Evolutionary conservation across 345 rosid species (phyloP).

Genomic region (rapeseed (Brassica napus)): DNA sequence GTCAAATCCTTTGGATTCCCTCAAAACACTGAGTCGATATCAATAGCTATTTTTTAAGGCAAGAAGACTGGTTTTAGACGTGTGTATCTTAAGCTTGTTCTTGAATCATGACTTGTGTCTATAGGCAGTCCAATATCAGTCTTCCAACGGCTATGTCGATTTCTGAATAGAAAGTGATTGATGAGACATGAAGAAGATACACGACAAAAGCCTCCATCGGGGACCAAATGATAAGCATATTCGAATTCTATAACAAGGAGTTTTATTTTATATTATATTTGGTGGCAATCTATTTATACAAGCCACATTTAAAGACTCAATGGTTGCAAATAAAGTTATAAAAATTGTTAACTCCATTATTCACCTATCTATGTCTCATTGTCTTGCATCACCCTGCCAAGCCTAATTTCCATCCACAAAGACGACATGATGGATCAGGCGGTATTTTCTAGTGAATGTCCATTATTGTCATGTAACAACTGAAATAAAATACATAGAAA

Average conservation of each 20-base stretch:
- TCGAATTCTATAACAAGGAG: not conserved
- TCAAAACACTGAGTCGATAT: not conserved
- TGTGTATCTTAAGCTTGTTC: not conserved
- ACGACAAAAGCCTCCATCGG: constrained; percentile 11
- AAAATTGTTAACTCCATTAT: not conserved
- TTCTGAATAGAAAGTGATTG: constrained; percentile 26
- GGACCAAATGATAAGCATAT: constrained; percentile 14
- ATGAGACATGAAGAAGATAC: not conserved
- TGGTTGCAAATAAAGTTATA: not conserved
- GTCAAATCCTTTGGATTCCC: not conserved
- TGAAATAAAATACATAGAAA: too few relatives aligned
- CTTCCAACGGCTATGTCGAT: constrained; percentile 27
- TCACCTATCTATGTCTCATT: too few relatives aligned
- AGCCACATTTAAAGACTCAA: not conserved
- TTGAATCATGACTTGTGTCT: not conserved
- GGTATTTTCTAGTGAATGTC: too few relatives aligned
- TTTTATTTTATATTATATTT: not conserved
- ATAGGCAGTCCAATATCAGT: not conserved
- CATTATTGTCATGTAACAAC: too few relatives aligned
- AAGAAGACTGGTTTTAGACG: not conserved
- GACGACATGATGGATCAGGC: too few relatives aligned
- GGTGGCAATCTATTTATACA: not conserved
- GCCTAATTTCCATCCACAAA: too few relatives aligned
- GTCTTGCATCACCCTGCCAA: too few relatives aligned
- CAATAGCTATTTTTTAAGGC: not conserved